phyloP scores from a whole-genome alignment of 192 early-diverging fungal genomes.

The Coemansia sp. region DNA sequence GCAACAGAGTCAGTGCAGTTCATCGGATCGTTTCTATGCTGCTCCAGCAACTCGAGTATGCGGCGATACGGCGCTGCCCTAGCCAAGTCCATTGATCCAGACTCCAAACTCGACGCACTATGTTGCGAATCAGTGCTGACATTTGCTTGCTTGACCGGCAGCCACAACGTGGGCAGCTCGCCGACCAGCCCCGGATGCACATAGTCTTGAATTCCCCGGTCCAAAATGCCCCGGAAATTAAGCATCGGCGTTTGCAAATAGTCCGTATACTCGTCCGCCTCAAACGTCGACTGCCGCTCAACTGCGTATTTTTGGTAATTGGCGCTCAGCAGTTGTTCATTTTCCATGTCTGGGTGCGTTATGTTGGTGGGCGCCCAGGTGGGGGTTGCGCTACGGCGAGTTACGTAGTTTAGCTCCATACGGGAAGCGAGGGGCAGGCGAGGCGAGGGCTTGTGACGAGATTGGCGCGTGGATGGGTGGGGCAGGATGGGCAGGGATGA shows the following conservation, averaged over 20 bases:
- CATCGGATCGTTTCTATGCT: neutral
- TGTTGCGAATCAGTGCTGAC: no score
- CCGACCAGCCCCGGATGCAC: conserved; percentile 66
- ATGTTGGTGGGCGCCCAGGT: neutral
- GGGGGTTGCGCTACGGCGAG: conserved; percentile 15
- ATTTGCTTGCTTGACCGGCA: conserved; percentile 49
- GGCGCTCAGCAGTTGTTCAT: conserved; percentile 23
- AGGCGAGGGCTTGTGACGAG: conserved; percentile 33
- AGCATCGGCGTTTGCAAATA: conserved; percentile 77
- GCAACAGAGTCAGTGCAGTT: conserved; percentile 7
- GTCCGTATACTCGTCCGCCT: conserved; percentile 56
- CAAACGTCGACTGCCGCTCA: conserved; percentile 46
- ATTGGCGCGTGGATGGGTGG: neutral
- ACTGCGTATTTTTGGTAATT: conserved; percentile 50
- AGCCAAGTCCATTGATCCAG: conserved; percentile 1
- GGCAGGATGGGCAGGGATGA: neutral
- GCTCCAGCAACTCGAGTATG: neutral
- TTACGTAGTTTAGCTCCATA: conserved; percentile 42
- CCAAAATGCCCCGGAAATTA: conserved; percentile 65
- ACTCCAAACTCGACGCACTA: neutral
- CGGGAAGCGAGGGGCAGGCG: conserved; percentile 18
- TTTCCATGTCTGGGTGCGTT: neutral
- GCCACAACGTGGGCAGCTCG: conserved; percentile 69
- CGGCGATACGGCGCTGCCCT: conserved; percentile 11
- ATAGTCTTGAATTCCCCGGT: conserved; percentile 68